A percentile compares a stretch with the other conserved stretches of the same genome.
These are phyloP conservation scores for Colletotrichum spinosum DNA, from an alignment of 2,329 filamentous ascomycete species.

Conservation along the genomic window DNA sequence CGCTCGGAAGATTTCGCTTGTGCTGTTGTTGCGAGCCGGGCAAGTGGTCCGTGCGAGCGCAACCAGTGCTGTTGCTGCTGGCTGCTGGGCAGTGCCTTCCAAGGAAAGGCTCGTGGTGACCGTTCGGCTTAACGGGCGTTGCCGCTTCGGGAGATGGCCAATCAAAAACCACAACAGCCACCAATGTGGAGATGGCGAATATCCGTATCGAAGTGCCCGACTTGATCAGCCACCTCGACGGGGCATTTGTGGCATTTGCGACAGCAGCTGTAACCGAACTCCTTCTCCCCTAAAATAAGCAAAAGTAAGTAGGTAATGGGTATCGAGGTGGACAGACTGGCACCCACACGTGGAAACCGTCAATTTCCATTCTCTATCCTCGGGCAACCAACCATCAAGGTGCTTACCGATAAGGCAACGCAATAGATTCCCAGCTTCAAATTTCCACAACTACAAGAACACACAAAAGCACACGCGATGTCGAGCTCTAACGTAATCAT, in stretches of 20 bases:
- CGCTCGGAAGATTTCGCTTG: constrained; percentile 58
- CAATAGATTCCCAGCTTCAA: no score
- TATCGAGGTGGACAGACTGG: no score
- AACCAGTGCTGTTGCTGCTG: background rate
- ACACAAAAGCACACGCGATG: no score
- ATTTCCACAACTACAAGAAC: no score
- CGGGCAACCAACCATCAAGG: no score
- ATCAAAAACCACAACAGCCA: background rate
- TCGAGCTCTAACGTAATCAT: constrained; percentile 4
- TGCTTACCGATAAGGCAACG: no score
- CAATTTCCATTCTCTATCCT: no score
- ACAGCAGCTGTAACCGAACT: no score
- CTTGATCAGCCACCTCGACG: constrained; percentile 2
- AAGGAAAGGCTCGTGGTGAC: constrained; percentile 15
- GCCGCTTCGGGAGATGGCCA: constrained; percentile 20
- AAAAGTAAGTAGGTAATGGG: no score
- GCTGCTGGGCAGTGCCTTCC: constrained; percentile 2
- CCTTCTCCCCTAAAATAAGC: no score
- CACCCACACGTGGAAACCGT: no score
- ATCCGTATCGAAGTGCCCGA: background rate
- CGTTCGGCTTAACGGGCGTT: constrained; percentile 19
- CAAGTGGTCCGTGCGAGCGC: constrained; percentile 28
- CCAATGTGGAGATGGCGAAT: background rate
- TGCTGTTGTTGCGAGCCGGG: constrained; percentile 40
- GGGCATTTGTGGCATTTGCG: background rate